Evolutionary conservation across 768 basidiomycete genomes (phyloP).

Genomic region (Pluteus cervinus): DNA sequence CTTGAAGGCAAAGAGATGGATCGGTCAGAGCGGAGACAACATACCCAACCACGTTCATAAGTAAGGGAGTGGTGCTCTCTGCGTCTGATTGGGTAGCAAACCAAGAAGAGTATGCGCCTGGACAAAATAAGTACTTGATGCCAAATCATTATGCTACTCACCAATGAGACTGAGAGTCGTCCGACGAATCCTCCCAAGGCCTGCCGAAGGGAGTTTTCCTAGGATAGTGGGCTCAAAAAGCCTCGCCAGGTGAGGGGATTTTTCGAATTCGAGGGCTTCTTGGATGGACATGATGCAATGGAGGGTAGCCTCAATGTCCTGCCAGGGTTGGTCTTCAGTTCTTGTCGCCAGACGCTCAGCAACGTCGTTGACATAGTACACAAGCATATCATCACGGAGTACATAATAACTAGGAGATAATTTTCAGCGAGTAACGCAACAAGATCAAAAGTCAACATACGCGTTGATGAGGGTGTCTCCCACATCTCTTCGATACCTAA

Average conservation of each 20-base stretch:
- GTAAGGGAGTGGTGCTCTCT: slow-evolving; percentile 33
- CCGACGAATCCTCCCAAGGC: slow-evolving; percentile 59
- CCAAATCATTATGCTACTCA: slow-evolving; percentile 21
- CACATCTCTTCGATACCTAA: slow-evolving; percentile 76
- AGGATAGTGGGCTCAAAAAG: slow-evolving; percentile 74
- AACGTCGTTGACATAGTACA: slow-evolving; percentile 60
- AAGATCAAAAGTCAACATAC: slow-evolving; percentile 34
- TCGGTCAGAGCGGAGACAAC: slow-evolving; percentile 69
- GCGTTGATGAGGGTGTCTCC: slow-evolving; percentile 88
- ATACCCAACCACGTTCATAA: slow-evolving; percentile 63
- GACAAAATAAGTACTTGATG: not conserved
- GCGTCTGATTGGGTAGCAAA: slow-evolving; percentile 46
- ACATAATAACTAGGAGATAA: slow-evolving; percentile 66
- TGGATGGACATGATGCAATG: slow-evolving; percentile 85
- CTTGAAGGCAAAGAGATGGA: slow-evolving; percentile 55
- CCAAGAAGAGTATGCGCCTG: slow-evolving; percentile 77
- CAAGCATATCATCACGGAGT: slow-evolving; percentile 78
- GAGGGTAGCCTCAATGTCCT: slow-evolving; percentile 85
- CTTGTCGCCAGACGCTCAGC: slow-evolving; percentile 42
- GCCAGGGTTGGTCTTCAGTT: slow-evolving; percentile 51
- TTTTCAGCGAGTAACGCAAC: slow-evolving; percentile 1
- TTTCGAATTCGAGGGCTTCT: slow-evolving; percentile 68
- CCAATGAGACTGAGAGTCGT: slow-evolving; percentile 76
- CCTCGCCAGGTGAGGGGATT: slow-evolving; percentile 45
- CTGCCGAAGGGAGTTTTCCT: slow-evolving; percentile 58